A percentile compares a stretch with the other conserved stretches of the same genome.
Conservation (phyloP, 2,329 filamentous ascomycete genomes). For the Aspergillus unguis region DNA sequence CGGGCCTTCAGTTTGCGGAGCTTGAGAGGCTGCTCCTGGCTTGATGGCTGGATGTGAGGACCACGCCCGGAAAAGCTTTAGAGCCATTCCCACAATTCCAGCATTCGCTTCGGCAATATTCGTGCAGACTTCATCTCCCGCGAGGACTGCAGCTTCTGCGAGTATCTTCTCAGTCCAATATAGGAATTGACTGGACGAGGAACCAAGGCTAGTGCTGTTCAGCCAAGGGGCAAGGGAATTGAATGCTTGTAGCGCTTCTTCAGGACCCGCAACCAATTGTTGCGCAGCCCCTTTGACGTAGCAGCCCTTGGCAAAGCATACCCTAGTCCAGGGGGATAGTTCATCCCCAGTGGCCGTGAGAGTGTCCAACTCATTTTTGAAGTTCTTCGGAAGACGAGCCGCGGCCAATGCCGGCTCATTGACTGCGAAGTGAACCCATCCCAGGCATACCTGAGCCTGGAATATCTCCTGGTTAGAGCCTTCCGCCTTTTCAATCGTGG, state of each 20-base stretch:
- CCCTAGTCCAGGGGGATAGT: slow-evolving; percentile 71
- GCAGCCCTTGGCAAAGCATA: slow-evolving; percentile 74
- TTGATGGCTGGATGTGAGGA: slow-evolving; percentile 38
- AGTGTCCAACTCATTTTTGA: slow-evolving; percentile 54
- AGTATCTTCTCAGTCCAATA: slow-evolving; percentile 77
- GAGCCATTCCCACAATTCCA: slow-evolving; percentile 35
- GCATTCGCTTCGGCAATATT: slow-evolving; percentile 21
- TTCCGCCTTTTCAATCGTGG: slow-evolving; percentile 58
- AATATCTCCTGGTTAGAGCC: slow-evolving; percentile 56
- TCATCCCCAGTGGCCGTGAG: slow-evolving; percentile 52
- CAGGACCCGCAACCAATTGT: slow-evolving; percentile 38
- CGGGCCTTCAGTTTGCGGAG: slow-evolving; percentile 17
- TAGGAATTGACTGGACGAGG: slow-evolving; percentile 60
- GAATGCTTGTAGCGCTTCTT: slow-evolving; percentile 66
- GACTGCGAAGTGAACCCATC: slow-evolving; percentile 78
- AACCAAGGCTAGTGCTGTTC: slow-evolving; percentile 29
- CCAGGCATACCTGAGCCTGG: slow-evolving; percentile 78
- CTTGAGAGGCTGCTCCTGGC: slow-evolving; percentile 7
- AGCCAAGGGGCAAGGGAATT: slow-evolving; percentile 64
- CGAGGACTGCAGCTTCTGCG: slow-evolving; percentile 70
- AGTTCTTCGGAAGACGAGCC: slow-evolving; percentile 60
- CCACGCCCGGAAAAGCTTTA: slow-evolving; percentile 50
- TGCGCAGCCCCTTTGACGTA: slow-evolving; percentile 67
- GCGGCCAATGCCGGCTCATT: slow-evolving; percentile 65
- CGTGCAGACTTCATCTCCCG: slow-evolving; percentile 50